A percentile compares a stretch with the other conserved stretches of the same genome.
Evolutionary conservation across 805 yeast genomes (phyloP).

Genomic region (Saturnispora saitoi): DNA sequence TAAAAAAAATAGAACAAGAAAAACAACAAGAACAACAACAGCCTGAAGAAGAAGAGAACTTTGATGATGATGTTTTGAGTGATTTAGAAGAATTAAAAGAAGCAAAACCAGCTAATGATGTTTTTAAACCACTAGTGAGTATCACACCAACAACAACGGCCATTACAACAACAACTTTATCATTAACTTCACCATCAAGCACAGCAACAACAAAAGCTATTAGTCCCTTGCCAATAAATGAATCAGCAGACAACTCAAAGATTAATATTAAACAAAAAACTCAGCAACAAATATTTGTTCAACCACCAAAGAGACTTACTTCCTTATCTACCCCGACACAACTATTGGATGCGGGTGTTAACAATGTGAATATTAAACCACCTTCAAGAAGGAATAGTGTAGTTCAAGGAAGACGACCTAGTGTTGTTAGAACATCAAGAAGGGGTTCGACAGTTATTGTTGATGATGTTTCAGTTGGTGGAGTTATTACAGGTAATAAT

Average conservation of each 20-base stretch:
- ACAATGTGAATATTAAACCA: neutral
- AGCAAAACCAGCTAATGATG: neutral
- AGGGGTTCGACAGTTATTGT: conserved; percentile 6
- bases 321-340: conserved; percentile 13
- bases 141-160: neutral
- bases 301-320: conserved; percentile 6
- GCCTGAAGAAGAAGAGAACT: neutral
- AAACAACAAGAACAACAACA: neutral
- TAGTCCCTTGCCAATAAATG: neutral
- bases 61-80: conserved; percentile 5
- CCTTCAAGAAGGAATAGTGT: conserved; percentile 10
- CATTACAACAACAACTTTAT: neutral
- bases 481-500: conserved; percentile 10
- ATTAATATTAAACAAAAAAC: neutral
- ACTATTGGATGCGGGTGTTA: neutral
- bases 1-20: neutral
- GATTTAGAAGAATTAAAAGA: conserved; percentile 8
- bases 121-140: neutral
- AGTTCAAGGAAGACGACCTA: conserved; percentile 2
- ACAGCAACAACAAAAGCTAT: neutral
- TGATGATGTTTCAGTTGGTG: conserved; percentile 20
- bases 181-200: too few relatives aligned
- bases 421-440: conserved; percentile 4
- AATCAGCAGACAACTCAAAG: neutral
- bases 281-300: neutral